Evolutionary conservation across 2,329 filamentous ascomycete species (phyloP).

Genomic region (Chalaropsis ovoidea): DNA sequence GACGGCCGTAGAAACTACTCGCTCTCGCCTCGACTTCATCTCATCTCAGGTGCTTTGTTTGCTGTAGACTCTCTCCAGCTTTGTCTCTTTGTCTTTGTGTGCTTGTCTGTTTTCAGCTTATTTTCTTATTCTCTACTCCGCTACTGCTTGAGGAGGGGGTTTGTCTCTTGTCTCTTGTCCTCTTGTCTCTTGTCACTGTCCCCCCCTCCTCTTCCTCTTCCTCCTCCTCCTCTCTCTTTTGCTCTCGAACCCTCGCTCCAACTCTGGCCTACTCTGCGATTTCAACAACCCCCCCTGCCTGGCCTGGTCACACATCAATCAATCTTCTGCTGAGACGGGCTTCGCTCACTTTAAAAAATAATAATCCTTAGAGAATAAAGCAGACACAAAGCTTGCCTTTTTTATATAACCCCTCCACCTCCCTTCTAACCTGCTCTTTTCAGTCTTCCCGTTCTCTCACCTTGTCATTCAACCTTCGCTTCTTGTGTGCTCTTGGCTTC

Average conservation of each 20-base stretch:
- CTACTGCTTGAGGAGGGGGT: neutral
- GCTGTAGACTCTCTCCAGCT: neutral
- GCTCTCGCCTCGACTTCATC: neutral
- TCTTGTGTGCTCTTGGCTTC: slow-evolving; percentile 9
- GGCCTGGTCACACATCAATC: neutral
- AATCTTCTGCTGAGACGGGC: neutral
- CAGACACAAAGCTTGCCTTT: neutral
- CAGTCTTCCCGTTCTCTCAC: neutral
- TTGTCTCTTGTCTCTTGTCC: neutral
- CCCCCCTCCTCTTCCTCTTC: neutral
- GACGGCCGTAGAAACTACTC: too few relatives aligned
- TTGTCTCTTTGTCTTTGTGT: neutral
- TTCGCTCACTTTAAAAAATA: neutral
- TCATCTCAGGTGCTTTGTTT: neutral
- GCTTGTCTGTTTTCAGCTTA: neutral
- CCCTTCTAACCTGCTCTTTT: neutral
- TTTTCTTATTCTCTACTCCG: neutral
- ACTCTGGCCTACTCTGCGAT: neutral
- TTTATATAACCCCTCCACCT: slow-evolving; percentile 12
- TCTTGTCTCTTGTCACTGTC: neutral
- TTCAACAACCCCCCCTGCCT: neutral
- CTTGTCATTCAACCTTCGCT: neutral
- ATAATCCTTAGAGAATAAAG: neutral
- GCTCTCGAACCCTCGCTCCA: neutral
- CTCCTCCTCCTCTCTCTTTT: neutral